Evolutionary conservation across 306 rosid species (phyloP).

Genomic region (Argentina anserina): DNA sequence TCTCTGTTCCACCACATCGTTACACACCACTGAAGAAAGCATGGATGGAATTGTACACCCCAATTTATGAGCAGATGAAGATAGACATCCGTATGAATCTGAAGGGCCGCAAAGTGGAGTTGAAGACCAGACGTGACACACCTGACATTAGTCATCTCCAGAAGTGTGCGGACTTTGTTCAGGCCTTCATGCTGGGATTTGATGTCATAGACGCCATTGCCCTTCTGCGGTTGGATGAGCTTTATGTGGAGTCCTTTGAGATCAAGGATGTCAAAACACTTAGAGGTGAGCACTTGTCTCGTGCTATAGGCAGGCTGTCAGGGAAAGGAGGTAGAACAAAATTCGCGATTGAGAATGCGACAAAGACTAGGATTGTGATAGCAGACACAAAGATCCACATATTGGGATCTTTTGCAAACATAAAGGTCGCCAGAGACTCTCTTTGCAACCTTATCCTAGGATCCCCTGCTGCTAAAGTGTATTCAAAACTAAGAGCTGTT

Average conservation of each 20-base stretch:
- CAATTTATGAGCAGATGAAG: constrained; percentile 78
- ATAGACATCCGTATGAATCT: constrained; percentile 78
- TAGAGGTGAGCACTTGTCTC: constrained; percentile 78
- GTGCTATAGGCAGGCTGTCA: constrained; percentile 81
- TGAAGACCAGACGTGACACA: constrained; percentile 72
- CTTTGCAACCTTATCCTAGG: constrained; percentile 85
- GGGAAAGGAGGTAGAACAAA: constrained; percentile 89
- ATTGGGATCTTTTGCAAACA: constrained; percentile 75
- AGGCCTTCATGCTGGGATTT: constrained; percentile 84
- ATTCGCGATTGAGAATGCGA: constrained; percentile 80
- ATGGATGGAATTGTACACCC: constrained; percentile 84
- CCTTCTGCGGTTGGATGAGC: constrained; percentile 77
- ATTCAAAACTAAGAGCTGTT: constrained; percentile 75
- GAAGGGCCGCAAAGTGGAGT: constrained; percentile 78
- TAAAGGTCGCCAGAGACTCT: constrained; percentile 75
- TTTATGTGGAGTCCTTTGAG: constrained; percentile 86
- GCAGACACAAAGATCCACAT: constrained; percentile 88
- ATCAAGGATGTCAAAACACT: constrained; percentile 87
- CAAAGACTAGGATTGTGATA: constrained; percentile 80
- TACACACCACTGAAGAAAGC: constrained; percentile 78
- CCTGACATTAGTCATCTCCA: constrained; percentile 78
- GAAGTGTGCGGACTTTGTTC: constrained; percentile 86
- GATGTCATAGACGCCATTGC: constrained; percentile 84
- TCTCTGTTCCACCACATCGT: constrained; percentile 79
- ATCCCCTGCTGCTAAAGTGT: constrained; percentile 82